Evolutionary conservation across 2,329 filamentous ascomycete genomes (phyloP), one percentile per base, ranked within the genome.

Genomic region (Verticillium longisporum): DNA sequence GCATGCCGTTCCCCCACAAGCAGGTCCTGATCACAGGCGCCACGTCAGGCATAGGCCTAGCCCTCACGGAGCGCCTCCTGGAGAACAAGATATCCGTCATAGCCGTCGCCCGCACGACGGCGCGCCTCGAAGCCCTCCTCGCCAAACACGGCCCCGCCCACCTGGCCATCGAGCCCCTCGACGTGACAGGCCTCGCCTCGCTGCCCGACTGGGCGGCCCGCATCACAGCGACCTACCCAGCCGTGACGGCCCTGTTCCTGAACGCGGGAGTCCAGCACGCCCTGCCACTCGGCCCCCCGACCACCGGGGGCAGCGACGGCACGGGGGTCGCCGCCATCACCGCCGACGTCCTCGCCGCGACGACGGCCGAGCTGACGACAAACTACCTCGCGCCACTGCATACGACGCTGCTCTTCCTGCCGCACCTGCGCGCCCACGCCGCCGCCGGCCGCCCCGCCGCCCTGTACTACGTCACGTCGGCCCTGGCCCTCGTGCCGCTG

Each of bases 191-290:
- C 33, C 66, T 79, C 0, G 67, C 69, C 0, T 68, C 72, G 3
- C 78, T 83, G 13, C 72, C 74, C 0, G 61, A 66, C 1, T 84
- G 82, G 68, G 75, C 72, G 33, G 41, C 54, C 36, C 77, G 75
- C 11, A 73, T 78, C 59, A 72, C 68, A 5, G 57, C 65, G 6
- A 61, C 61, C 53, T 75, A 83, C 66, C 80, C 83, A 0, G 72
- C 78, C 33, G 77, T 87, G 33, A 83, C 86, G 71, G 79, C 78
- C 65, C 68, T 88, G 32, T 70, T 88, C 60, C 72, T 87, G 58
- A 87, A 86, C 68, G 80, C 84, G 0, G 84, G 83, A 9, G 75
- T 83, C 36, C 83, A 88, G 68, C 73, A 74, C 33, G 68, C 67
- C 1, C 70, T 82, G 53, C 72, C 83, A 69, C 80, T 85, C 66